Evolutionary conservation across 2,329 filamentous ascomycete genomes (phyloP), one percentile per base, ranked within the genome.

Genomic region (Ceratocystis ficicola): DNA sequence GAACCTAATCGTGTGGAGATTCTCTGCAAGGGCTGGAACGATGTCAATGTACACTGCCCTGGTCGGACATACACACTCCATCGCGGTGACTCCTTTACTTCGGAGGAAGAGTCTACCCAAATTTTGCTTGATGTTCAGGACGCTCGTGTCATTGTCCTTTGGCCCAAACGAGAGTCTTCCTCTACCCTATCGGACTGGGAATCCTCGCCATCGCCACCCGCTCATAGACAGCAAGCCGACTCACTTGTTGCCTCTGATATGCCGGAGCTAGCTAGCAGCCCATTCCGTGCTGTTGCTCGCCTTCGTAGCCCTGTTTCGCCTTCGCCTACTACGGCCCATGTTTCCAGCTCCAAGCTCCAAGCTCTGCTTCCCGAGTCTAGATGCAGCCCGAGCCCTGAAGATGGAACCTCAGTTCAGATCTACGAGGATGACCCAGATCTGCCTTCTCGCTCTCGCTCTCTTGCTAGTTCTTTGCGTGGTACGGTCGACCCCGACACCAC

Each of bases 71-170:
- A 89, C 80, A 90, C 96, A 70, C 77, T 99, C 72, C 81, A 80
- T 69, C 96, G 96, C 77, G 90, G 89, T 20, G 91, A 96, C 73
- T 88, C 85, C 62, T 97, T 96, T 75, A 88, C 86, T 60, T 95
- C 91, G 67, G 90, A 95, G 76, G 92, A 91, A 36, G 89, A 92
- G 73, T 85, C 86, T 70, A 86, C 86, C 20, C 91, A 95, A 72
- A 91, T 99, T 74, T 95, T 99, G 85, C 79, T 99, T 69, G 92
- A 97, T 74, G 91, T 97, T 52, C 90, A 96, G 72, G 92, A 95
- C 73, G 87, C 91, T 65, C 88, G 94, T 69, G 90, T 97, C 57
- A 81, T 96, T 74, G 79, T 99, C 69, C 85, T 87, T 73, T 97
- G 94, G 93, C 94, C 94, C 57, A 83, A 77, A 75, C 80, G 73